These are phyloP conservation scores for Torulaspora maleeae DNA, from an alignment of 805 yeast genomes.

Conservation along the genomic window DNA sequence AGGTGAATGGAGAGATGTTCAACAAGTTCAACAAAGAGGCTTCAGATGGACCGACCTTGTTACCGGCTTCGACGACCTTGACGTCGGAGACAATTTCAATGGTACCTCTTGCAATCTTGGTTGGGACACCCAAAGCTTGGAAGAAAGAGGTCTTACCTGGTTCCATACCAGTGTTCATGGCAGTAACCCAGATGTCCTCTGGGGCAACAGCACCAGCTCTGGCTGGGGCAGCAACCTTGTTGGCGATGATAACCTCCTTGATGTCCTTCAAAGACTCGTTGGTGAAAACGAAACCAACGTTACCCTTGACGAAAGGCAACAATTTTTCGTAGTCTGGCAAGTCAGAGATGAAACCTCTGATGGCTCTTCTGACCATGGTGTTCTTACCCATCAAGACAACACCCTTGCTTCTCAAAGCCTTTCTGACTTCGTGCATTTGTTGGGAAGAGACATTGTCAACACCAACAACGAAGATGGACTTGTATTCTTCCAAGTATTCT, in stretches of 20 bases:
- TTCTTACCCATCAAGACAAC: slow-evolving; percentile 99
- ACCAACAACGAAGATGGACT: slow-evolving; percentile 97
- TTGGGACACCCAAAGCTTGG: slow-evolving; percentile 99
- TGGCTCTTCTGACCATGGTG: slow-evolving; percentile 99
- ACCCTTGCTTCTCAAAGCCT: slow-evolving; percentile 89
- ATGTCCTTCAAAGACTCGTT: slow-evolving; percentile 86
- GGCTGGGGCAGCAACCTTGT: slow-evolving; percentile 99
- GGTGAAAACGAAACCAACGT: slow-evolving; percentile 99
- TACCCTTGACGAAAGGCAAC: slow-evolving; percentile 93
- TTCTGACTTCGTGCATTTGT: slow-evolving; percentile 99
- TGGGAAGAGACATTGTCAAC: slow-evolving; percentile 99
- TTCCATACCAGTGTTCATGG: slow-evolving; percentile 99
- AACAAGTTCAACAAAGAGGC: slow-evolving; percentile 98
- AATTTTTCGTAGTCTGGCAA: slow-evolving; percentile 94
- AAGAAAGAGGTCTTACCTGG: slow-evolving; percentile 99
- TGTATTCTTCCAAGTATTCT: slow-evolving; percentile 92
- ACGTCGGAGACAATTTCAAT: slow-evolving; percentile 98
- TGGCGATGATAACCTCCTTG: slow-evolving; percentile 81
- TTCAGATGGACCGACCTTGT: slow-evolving; percentile 97
- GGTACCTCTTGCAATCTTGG: slow-evolving; percentile 99
- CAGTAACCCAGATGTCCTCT: slow-evolving; percentile 94
- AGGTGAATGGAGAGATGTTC: slow-evolving; percentile 99
- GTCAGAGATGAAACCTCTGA: slow-evolving; percentile 91
- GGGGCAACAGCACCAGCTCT: slow-evolving; percentile 99
- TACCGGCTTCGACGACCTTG: slow-evolving; percentile 82